Percentiles rank a stretch among this genome's conserved stretches.
Conservation (phyloP, 2,329 filamentous ascomycete species). For the Cryphonectria carpinicola region DNA sequence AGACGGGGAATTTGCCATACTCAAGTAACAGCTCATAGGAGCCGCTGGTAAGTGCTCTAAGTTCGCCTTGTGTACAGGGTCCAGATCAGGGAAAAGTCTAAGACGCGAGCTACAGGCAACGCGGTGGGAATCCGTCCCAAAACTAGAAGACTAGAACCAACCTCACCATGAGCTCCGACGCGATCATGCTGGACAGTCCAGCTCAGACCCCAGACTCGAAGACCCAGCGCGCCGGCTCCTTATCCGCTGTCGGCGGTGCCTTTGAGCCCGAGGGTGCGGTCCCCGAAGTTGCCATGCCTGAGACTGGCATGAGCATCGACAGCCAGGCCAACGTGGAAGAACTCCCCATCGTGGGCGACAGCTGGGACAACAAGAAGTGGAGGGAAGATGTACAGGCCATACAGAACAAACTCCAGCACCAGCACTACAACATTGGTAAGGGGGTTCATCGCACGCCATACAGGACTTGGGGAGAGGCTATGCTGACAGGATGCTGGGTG, state of each 20-base stretch:
- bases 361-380: constrained; percentile 43
- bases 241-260: background rate
- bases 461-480: background rate
- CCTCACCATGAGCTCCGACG: constrained; percentile 23
- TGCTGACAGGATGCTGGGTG: constrained; percentile 18
- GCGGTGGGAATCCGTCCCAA: background rate
- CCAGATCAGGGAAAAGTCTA: background rate
- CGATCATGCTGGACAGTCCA: constrained; percentile 29
- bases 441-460: too few relatives aligned
- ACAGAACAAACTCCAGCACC: constrained; percentile 47
- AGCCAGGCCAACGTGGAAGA: background rate
- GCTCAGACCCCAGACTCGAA: constrained; percentile 27
- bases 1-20: background rate
- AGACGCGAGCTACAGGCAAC: background rate
- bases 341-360: constrained; percentile 33
- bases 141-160: background rate
- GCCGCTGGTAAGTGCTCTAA: background rate
- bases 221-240: constrained; percentile 17
- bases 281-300: constrained; percentile 19
- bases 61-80: background rate
- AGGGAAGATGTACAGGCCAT: constrained; percentile 49
- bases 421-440: constrained; percentile 52
- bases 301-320: constrained; percentile 24
- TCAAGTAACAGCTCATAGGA: background rate
- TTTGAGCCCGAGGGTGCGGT: constrained; percentile 11